Base-by-base conservation (phyloP, 306 rosid species). In the Cicer arietinum region DNA sequence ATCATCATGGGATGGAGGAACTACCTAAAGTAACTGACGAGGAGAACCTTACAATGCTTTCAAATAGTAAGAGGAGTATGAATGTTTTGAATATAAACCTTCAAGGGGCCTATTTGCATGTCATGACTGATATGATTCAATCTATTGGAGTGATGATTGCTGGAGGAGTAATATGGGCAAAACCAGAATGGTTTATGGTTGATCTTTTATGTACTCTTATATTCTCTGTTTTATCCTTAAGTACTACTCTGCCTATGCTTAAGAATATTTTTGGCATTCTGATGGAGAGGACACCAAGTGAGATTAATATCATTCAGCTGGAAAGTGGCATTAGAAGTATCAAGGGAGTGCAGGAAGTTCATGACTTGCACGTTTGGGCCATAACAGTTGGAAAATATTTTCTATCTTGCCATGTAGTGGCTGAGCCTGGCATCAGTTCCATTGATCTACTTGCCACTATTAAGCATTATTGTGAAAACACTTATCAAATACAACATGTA, bases 81-180 rank as follows among this genome's bases (percentile, higher is more conserved):
- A 83, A 52, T 70, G 69, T 18, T 5, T 65, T 80, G 69, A 86
- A 90, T 90, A 89, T 94, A 78, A 94, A 94, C 77, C 37, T 94
- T 37, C 92, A 92, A 81, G 99, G 99, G 42, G 99, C 99, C 13
- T 92, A 94, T 84, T 80, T 94, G 75, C 99, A 94, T 86, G 93
- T 90, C 20, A 82, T 92, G 74, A 78, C 91, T 6, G 99, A 94
- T 85, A 79, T 94, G 95, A 90, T 94, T 75, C 99, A 94, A 79
- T 92, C 97, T 54, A 20, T 90, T 11, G 99, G 99, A 63, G 99
- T 94, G 84, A 94, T 94, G 97, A 80, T 92, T 67, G 92, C 92
- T 6, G 99, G 96, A 81, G 96, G 86, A 44, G 54, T 92, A 71
- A 88, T 92, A 44, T 92, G 96, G 98, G 85, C 67, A 1, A 76